These are phyloP conservation scores for Starmerella apicola DNA, from an alignment of 805 yeast species.

Conservation along the genomic window DNA sequence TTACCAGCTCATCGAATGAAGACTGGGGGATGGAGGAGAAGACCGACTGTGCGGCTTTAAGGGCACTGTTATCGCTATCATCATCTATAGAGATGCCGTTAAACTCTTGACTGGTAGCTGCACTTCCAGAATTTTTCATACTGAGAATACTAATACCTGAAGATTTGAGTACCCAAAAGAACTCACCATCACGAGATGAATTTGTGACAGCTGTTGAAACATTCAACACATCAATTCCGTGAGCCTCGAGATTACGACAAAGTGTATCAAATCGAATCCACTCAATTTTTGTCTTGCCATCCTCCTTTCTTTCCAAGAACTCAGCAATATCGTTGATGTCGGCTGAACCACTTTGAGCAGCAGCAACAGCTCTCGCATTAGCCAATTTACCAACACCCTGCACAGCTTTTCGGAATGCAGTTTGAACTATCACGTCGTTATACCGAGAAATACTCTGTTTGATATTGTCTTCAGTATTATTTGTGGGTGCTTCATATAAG, in stretches of 20 bases:
- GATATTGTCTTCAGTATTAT: neutral
- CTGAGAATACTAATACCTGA: slow-evolving; percentile 7
- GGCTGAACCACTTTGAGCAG: too few species aligned
- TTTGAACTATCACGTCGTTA: neutral
- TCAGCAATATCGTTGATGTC: neutral
- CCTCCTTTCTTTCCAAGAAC: neutral
- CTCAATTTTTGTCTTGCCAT: slow-evolving; percentile 33
- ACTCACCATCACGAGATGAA: neutral
- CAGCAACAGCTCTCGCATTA: too few species aligned
- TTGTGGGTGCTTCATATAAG: slow-evolving; percentile 6
- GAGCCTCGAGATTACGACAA: slow-evolving; percentile 56
- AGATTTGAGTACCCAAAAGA: slow-evolving; percentile 16
- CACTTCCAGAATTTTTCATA: neutral
- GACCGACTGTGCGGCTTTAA: slow-evolving; percentile 2
- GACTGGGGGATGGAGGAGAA: slow-evolving; percentile 3
- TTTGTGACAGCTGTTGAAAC: slow-evolving; percentile 29
- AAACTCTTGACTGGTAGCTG: neutral
- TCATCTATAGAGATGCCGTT: too few species aligned
- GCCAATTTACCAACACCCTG: neutral
- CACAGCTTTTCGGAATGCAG: neutral
- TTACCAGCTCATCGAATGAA: neutral
- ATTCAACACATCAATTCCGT: slow-evolving; percentile 47
- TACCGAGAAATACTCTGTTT: neutral
- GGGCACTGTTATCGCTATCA: neutral
- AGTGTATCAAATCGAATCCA: slow-evolving; percentile 62